These are phyloP conservation scores for Acanthamoeba culbertsoni DNA, from an alignment of 208 protist genomes.

Conservation along the genomic window DNA sequence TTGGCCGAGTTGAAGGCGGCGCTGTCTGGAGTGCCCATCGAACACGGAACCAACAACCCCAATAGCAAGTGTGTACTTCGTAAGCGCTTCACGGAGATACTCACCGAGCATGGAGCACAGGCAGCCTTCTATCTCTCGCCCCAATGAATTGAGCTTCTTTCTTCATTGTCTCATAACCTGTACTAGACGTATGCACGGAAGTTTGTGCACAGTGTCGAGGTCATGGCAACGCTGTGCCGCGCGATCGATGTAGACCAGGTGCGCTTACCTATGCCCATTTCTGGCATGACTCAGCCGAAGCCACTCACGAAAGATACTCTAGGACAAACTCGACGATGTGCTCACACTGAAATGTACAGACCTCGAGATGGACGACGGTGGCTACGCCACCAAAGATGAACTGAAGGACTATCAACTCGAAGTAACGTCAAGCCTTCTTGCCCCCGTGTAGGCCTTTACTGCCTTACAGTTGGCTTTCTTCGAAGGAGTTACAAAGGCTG, in stretches of 20 bases:
- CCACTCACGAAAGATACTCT: not conserved
- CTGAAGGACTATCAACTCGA: not conserved
- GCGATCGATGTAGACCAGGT: not conserved
- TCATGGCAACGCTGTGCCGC: not conserved
- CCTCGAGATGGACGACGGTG: slow-evolving; percentile 8
- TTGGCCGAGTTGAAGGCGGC: not conserved
- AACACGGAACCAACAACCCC: slow-evolving; percentile 3
- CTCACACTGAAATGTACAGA: not conserved
- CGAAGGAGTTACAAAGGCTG: not conserved
- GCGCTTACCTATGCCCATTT: not conserved
- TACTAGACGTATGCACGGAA: not conserved
- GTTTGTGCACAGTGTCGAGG: not conserved
- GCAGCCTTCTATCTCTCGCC: not conserved
- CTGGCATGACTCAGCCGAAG: not conserved
- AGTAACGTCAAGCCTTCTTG: not conserved
- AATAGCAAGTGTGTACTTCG: not conserved
- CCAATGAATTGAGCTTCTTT: not conserved
- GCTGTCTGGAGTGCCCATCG: not conserved
- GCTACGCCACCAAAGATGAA: not conserved
- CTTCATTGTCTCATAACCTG: not conserved
- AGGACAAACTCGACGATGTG: not conserved
- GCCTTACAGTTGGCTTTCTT: too few relatives aligned
- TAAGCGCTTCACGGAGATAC: slow-evolving; percentile 5
- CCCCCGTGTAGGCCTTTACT: too few relatives aligned
- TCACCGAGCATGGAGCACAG: not conserved